These are phyloP conservation scores for Fagus sylvatica DNA, from an alignment of 306 rosid species.

Conservation along the genomic window DNA sequence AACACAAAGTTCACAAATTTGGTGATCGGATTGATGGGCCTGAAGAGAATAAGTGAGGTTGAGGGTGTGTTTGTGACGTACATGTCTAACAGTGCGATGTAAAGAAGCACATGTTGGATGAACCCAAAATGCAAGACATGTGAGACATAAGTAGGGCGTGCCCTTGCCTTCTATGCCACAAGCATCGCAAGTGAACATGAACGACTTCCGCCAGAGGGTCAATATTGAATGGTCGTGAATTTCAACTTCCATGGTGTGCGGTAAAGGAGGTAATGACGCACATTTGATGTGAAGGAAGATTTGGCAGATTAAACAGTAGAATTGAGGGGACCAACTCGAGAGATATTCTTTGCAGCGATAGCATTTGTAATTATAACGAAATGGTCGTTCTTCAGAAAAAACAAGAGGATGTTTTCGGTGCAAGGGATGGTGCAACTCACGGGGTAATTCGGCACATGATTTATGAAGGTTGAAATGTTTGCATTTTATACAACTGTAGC, in stretches of 20 bases:
- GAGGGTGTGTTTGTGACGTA: neutral
- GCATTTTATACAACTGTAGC: too few species aligned
- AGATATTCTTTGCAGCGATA: fast-evolving
- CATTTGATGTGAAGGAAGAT: neutral
- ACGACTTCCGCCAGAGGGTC: neutral
- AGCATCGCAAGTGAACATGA: neutral
- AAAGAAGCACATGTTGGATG: neutral
- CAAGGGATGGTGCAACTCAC: too few species aligned
- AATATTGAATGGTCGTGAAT: neutral
- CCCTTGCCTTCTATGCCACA: neutral
- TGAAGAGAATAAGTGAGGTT: neutral
- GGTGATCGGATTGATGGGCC: neutral
- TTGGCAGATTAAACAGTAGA: fast-evolving
- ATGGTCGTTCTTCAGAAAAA: too few species aligned
- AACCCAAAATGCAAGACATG: neutral
- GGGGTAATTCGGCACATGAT: too few species aligned
- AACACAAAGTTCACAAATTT: neutral
- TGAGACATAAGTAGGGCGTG: neutral
- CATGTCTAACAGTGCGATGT: neutral
- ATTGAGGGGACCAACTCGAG: too few species aligned
- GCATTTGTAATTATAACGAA: fast-evolving
- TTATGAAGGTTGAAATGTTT: too few species aligned
- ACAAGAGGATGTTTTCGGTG: too few species aligned
- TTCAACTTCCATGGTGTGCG: neutral
- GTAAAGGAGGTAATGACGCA: neutral